Evolutionary conservation across 495 filamentous ascomycete species (phyloP), one percentile per base, ranked within the genome.

Genomic region (Neurospora cerealis): DNA sequence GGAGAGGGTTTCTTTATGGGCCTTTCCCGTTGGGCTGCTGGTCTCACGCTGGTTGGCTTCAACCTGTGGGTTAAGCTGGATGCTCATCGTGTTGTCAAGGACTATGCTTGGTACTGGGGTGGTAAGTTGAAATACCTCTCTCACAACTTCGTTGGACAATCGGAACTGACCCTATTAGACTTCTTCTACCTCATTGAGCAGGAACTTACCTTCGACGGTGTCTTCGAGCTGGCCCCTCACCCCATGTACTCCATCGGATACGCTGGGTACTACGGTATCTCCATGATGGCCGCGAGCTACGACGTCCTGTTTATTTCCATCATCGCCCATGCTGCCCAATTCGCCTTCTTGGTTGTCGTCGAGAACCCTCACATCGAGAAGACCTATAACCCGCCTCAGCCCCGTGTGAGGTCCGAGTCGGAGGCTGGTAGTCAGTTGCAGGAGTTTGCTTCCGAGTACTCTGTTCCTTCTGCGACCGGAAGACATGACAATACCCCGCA

Each of bases 201-300:
- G 80, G 93, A 98, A 80, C 86, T 99, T 78, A 98, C 96, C 40
- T 98, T 99, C 76, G 96, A 99, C 79, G 96, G 96, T 69, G 95
- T 98, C 71, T 99, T 98, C 80, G 96, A 99, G 83, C 97, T 99
- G 92, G 96, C 96, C 66, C 96, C 96, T 34, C 96, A 99, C 81
- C 96, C 96, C 48, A 99, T 99, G 96, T 99, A 99, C 85, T 97
- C 95, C 62, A 94, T 99, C 77, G 96, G 96, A 39, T 99, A 99
- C 83, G 93, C 94, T 34, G 96, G 96, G 37, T 99, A 97, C 83
- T 99, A 99, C 72, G 96, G 96, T 74, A 97, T 98, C 79, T 98
- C 95, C n/a, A 89, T 97, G 80, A 95, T 99, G 89, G 94, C 95
- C 36, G 96, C 96, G 69, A 98, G 96, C 83, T 98, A 98, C 85